Evolutionary conservation across 2,329 filamentous ascomycete genomes (phyloP).

Genomic region (Fusarium oxysporum): DNA sequence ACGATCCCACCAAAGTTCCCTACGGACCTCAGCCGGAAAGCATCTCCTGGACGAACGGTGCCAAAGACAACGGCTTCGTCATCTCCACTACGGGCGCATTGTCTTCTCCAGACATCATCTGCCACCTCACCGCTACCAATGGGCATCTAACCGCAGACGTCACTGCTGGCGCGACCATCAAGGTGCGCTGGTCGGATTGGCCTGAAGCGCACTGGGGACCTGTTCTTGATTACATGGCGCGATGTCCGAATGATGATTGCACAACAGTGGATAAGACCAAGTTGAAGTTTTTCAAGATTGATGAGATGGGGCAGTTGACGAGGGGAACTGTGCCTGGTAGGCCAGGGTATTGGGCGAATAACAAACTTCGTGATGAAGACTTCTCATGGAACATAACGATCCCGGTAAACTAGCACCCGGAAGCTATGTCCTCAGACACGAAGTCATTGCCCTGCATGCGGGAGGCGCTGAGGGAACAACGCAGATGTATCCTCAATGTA

Average conservation of each 20-base stretch:
- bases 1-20: accelerated
- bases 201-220: background rate
- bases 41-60: background rate
- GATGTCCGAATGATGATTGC: background rate
- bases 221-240: background rate
- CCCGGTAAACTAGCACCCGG: background rate
- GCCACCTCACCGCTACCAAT: background rate
- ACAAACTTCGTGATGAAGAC: background rate
- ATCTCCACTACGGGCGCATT: background rate
- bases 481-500: background rate
- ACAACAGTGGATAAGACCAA: background rate
- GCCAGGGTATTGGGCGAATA: accelerated
- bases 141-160: accelerated
- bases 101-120: background rate
- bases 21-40: background rate
- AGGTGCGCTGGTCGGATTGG: background rate
- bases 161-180: accelerated
- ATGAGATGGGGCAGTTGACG: background rate
- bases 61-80: background rate
- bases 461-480: background rate
- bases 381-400: background rate
- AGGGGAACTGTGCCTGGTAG: accelerated
- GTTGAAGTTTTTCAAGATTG: background rate
- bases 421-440: background rate
- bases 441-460: accelerated